Evolutionary conservation across 371 early-diverging fungal genomes (phyloP).

Genomic region (Chytridium lagenaria): DNA sequence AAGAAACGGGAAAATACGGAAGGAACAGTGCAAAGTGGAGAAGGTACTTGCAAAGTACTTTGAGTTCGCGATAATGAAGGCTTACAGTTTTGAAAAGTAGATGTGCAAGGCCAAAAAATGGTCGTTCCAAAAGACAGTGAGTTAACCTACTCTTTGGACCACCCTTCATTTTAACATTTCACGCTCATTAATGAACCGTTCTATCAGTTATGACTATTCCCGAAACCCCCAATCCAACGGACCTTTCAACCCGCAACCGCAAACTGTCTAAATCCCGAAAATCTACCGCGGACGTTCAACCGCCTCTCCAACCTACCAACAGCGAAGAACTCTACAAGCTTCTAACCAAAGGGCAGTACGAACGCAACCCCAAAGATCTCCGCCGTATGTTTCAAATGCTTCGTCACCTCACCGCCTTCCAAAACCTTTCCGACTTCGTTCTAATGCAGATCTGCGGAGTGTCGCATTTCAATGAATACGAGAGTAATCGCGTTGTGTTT

Average conservation of each 20-base stretch:
- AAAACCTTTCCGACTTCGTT: conserved; percentile 41
- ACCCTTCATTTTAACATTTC: too few relatives aligned
- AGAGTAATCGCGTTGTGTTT: conserved; percentile 42
- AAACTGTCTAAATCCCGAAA: neutral
- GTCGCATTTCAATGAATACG: conserved; percentile 32
- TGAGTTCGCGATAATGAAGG: too few relatives aligned
- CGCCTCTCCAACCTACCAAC: neutral
- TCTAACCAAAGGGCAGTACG: conserved; percentile 17
- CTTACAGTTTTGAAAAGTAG: too few relatives aligned
- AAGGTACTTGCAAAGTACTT: too few relatives aligned
- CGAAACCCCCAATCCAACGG: neutral
- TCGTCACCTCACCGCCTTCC: conserved; percentile 35
- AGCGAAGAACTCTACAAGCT: conserved; percentile 15
- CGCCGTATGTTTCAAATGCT: conserved; percentile 33
- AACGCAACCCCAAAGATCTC: conserved; percentile 30
- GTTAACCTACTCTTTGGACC: too few relatives aligned
- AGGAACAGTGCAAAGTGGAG: neutral
- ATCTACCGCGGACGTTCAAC: neutral
- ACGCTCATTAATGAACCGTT: too few relatives aligned
- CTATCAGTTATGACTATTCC: too few relatives aligned
- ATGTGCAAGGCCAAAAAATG: too few relatives aligned
- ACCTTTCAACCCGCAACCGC: neutral
- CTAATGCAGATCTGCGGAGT: conserved; percentile 45
- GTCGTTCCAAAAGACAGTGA: neutral
- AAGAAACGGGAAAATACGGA: neutral